These are phyloP conservation scores for Leccinum laetum DNA, from an alignment of 1,284 basidiomycete genomes.

Conservation along the genomic window DNA sequence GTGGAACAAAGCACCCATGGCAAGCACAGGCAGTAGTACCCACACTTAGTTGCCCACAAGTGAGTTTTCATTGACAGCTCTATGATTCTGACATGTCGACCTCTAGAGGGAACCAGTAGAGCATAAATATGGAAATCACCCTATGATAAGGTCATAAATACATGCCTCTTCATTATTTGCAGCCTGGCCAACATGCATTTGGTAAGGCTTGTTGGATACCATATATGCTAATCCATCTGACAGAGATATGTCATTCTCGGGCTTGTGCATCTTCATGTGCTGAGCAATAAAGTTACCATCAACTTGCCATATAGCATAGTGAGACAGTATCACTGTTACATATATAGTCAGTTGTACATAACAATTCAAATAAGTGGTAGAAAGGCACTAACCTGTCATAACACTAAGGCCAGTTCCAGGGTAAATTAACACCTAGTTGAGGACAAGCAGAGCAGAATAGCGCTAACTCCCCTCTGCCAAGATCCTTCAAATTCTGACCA, in stretches of 20 bases:
- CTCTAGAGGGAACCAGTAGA: too few species aligned
- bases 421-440: conserved; percentile 12
- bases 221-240: conserved; percentile 18
- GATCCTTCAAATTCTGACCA: neutral
- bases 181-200: conserved; percentile 5
- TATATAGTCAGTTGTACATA: too few species aligned
- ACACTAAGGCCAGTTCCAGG: neutral
- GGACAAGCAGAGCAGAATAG: conserved; percentile 16
- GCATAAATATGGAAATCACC: neutral
- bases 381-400: neutral
- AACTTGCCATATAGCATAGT: conserved; percentile 4
- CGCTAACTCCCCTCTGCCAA: neutral
- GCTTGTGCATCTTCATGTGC: conserved; percentile 16
- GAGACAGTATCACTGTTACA: too few species aligned
- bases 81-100: too few species aligned
- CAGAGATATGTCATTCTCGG: conserved; percentile 9
- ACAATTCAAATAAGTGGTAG: too few species aligned
- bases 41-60: conserved; percentile 3
- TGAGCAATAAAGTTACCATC: conserved; percentile 19
- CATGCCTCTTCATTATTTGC: conserved; percentile 6
- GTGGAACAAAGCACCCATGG: too few species aligned
- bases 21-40: too few species aligned
- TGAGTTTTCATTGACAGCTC: neutral
- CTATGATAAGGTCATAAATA: neutral
- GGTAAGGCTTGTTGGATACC: conserved; percentile 7